Evolutionary conservation across 352 stramenopile genomes (phyloP).

Genomic region (Phytophthora pseudosyringae): DNA sequence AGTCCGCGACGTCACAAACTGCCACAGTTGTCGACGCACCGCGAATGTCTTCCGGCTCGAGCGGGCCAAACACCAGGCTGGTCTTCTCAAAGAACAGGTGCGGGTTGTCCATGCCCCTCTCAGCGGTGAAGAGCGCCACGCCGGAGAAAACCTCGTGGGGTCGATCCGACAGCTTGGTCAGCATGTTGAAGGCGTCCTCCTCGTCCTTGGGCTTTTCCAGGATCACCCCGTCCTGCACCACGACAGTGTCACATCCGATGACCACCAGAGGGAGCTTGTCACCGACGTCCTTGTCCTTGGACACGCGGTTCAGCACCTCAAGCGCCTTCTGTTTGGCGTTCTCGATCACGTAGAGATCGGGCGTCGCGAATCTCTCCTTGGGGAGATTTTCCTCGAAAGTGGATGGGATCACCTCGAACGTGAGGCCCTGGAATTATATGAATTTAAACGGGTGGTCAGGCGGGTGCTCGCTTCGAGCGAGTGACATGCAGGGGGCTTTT

Average conservation of each 20-base stretch:
- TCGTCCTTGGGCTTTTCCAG: conserved; percentile 91
- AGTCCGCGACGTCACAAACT: background rate
- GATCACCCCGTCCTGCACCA: conserved; percentile 86
- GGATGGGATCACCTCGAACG: conserved; percentile 80
- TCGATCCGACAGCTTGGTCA: conserved; percentile 69
- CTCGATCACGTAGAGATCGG: conserved; percentile 79
- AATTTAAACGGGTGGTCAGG: conserved; percentile 1
- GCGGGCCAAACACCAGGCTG: conserved; percentile 54
- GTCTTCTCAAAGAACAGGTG: conserved; percentile 82
- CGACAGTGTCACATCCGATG: conserved; percentile 90
- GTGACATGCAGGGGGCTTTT: background rate
- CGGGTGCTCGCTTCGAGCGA: background rate
- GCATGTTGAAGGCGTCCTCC: conserved; percentile 81
- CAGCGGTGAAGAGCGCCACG: conserved; percentile 74
- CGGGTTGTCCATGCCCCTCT: conserved; percentile 47
- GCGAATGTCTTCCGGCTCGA: conserved; percentile 69
- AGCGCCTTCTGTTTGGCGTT: conserved; percentile 83
- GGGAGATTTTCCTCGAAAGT: conserved; percentile 86
- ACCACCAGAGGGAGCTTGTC: conserved; percentile 45
- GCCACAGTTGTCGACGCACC: conserved; percentile 28
- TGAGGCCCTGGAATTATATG: conserved; percentile 50
- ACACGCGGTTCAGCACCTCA: conserved; percentile 64
- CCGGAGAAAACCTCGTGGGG: conserved; percentile 90
- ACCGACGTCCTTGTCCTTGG: conserved; percentile 7
- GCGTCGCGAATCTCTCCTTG: conserved; percentile 70